These are phyloP conservation scores for Suhomyces pyralidae DNA, from an alignment of 805 yeast species.

Conservation along the genomic window DNA sequence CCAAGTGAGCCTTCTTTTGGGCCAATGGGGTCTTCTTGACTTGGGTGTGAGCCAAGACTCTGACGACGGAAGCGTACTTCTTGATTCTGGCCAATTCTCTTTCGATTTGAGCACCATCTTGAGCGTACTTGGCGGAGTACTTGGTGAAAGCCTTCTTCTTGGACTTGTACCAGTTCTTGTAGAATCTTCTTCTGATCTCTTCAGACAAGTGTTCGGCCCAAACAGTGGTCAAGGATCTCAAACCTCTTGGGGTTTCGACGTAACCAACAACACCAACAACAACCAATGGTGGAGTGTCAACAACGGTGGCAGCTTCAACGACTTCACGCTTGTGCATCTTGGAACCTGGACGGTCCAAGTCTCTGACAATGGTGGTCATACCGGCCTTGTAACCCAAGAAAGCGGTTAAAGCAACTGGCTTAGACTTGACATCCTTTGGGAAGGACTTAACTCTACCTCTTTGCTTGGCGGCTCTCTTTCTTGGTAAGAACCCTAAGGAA, in stretches of 20 bases:
- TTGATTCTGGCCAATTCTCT: slow-evolving; percentile 97
- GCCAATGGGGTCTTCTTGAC: slow-evolving; percentile 97
- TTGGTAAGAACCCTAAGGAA: slow-evolving; percentile 99
- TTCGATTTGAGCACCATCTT: slow-evolving; percentile 82
- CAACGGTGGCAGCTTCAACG: slow-evolving; percentile 98
- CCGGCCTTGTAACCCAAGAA: slow-evolving; percentile 99
- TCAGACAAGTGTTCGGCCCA: slow-evolving; percentile 99
- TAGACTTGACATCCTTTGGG: slow-evolving; percentile 97
- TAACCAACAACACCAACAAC: slow-evolving; percentile 99
- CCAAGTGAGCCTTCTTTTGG: slow-evolving; percentile 99
- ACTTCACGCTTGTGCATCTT: slow-evolving; percentile 99
- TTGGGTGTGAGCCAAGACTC: slow-evolving; percentile 99
- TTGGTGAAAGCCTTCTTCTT: slow-evolving; percentile 99
- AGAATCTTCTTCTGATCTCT: slow-evolving; percentile 99
- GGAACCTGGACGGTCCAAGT: slow-evolving; percentile 99
- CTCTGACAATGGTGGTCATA: slow-evolving; percentile 99
- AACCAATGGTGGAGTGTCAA: slow-evolving; percentile 98
- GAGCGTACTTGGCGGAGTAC: slow-evolving; percentile 97
- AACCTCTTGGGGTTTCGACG: slow-evolving; percentile 99
- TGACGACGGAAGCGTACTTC: slow-evolving; percentile 97
- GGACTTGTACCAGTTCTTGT: slow-evolving; percentile 99
- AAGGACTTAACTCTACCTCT: slow-evolving; percentile 99
- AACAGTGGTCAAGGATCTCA: slow-evolving; percentile 98
- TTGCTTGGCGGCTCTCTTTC: slow-evolving; percentile 98
- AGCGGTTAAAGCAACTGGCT: slow-evolving; percentile 98